These are phyloP conservation scores for Stachybotrys elegans DNA, from an alignment of 2,329 filamentous ascomycete genomes.

Conservation along the genomic window DNA sequence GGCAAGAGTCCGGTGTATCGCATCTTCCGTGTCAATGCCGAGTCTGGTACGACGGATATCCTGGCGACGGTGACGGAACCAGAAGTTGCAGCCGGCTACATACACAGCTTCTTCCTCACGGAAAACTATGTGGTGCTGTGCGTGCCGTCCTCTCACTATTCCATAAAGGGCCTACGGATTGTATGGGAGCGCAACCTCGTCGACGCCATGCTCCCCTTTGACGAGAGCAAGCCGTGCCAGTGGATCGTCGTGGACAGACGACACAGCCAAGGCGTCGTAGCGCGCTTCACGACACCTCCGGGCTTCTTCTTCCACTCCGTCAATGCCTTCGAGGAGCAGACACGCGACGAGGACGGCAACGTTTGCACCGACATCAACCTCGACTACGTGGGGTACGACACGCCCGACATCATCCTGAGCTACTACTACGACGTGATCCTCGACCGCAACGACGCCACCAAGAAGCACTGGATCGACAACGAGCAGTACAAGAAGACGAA, in stretches of 20 bases:
- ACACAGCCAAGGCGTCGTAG: slow-evolving; percentile 58
- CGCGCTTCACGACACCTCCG: slow-evolving; percentile 60
- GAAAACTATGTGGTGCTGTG: slow-evolving; percentile 67
- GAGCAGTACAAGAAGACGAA: slow-evolving; percentile 29
- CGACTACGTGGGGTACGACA: slow-evolving; percentile 61
- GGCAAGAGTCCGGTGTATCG: slow-evolving; percentile 57
- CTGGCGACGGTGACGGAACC: slow-evolving; percentile 58
- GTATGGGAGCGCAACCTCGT: slow-evolving; percentile 62
- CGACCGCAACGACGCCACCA: slow-evolving; percentile 41
- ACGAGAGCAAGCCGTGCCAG: slow-evolving; percentile 47
- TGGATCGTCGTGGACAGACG: slow-evolving; percentile 74
- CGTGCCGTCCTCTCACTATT: slow-evolving; percentile 62
- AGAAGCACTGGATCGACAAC: slow-evolving; percentile 36
- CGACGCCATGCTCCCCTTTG: slow-evolving; percentile 62
- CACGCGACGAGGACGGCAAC: slow-evolving; percentile 26
- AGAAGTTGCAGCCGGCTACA: slow-evolving; percentile 57
- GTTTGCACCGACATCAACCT: slow-evolving; percentile 48
- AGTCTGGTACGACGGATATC: slow-evolving; percentile 62
- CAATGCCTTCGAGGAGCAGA: slow-evolving; percentile 66
- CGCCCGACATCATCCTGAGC: slow-evolving; percentile 56
- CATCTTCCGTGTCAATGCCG: slow-evolving; percentile 59
- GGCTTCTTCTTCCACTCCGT: slow-evolving; percentile 77
- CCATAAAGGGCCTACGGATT: slow-evolving; percentile 52
- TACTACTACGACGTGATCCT: slow-evolving; percentile 68
- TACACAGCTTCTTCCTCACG: slow-evolving; percentile 79